phyloP scores from a whole-genome alignment of 176 grass and related monocot genomes.

The Phoenix roebelenii region DNA sequence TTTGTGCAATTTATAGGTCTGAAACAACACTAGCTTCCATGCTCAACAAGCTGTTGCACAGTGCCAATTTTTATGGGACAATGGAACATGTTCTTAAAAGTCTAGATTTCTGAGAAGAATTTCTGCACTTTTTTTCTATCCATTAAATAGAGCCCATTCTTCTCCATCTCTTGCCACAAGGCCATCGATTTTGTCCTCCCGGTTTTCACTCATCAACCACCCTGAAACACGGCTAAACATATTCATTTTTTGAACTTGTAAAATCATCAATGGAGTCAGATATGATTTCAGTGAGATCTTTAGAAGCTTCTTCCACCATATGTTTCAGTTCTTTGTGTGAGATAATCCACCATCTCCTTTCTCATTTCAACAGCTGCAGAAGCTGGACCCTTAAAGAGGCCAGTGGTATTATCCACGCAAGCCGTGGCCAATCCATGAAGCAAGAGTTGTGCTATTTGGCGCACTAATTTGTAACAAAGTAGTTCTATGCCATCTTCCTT shows the following conservation, averaged over 20 bases:
- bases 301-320: constrained; percentile 41
- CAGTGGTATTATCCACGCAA: constrained; percentile 75
- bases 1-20: constrained; percentile 46
- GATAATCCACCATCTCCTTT: constrained; percentile 45
- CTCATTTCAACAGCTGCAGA: constrained; percentile 40
- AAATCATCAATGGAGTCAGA: constrained; percentile 55
- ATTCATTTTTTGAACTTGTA: constrained; percentile 46
- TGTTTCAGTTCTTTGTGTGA: constrained; percentile 42
- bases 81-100: constrained; percentile 37
- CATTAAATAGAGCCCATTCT: constrained; percentile 21
- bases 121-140: constrained; percentile 22
- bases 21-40: constrained; percentile 35
- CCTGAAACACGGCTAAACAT: constrained; percentile 75
- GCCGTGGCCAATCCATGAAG: constrained; percentile 62
- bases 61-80: constrained; percentile 36
- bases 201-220: constrained; percentile 64
- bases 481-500: constrained; percentile 15
- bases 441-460: constrained; percentile 40
- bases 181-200: constrained; percentile 62
- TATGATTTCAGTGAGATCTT: constrained; percentile 34
- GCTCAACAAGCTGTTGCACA: constrained; percentile 23
- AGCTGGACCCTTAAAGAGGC: constrained; percentile 57
- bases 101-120: constrained; percentile 43
- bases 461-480: constrained; percentile 33
- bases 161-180: constrained; percentile 52